A percentile compares a stretch with the other conserved stretches of the same genome.
phyloP scores from a whole-genome alignment of 495 filamentous ascomycete genomes.

The Talaromyces ruber region DNA sequence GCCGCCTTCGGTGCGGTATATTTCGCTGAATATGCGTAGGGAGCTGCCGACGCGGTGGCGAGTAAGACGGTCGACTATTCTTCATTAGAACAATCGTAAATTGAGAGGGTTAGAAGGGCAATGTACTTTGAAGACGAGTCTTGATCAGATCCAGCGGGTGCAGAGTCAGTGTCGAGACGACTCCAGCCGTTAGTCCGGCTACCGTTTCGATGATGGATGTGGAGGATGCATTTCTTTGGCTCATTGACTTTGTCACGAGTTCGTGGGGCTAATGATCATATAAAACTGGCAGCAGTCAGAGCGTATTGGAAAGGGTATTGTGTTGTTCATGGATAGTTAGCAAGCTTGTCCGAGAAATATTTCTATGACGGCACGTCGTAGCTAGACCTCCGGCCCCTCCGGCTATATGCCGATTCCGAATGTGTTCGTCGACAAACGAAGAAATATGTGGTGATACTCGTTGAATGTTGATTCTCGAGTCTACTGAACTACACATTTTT shows the following conservation, averaged over 20 bases:
- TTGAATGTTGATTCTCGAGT: neutral
- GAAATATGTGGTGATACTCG: neutral
- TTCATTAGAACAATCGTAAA: neutral
- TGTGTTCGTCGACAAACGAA: neutral
- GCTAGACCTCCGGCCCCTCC: neutral
- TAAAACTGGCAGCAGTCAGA: neutral
- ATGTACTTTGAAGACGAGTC: constrained; percentile 79
- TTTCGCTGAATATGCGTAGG: constrained; percentile 43
- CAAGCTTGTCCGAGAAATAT: neutral
- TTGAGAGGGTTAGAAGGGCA: neutral
- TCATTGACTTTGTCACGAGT: constrained; percentile 26
- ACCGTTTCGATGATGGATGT: constrained; percentile 79
- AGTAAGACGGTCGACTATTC: constrained; percentile 29
- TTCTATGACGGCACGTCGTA: neutral
- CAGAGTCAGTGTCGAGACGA: constrained; percentile 63
- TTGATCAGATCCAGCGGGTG: constrained; percentile 90
- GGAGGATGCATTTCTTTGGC: constrained; percentile 46
- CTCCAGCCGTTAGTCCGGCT: constrained; percentile 82
- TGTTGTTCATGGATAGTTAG: neutral
- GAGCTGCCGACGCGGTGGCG: constrained; percentile 43
- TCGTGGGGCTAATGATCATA: neutral
- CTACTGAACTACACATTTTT: neutral
- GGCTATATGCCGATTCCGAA: neutral
- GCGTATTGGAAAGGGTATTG: neutral
- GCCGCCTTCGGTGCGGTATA: constrained; percentile 48